Percentiles rank a stretch among this genome's conserved stretches.
Conservation (phyloP, 495 filamentous ascomycete species). For the Hypoxylon lenormandii region DNA sequence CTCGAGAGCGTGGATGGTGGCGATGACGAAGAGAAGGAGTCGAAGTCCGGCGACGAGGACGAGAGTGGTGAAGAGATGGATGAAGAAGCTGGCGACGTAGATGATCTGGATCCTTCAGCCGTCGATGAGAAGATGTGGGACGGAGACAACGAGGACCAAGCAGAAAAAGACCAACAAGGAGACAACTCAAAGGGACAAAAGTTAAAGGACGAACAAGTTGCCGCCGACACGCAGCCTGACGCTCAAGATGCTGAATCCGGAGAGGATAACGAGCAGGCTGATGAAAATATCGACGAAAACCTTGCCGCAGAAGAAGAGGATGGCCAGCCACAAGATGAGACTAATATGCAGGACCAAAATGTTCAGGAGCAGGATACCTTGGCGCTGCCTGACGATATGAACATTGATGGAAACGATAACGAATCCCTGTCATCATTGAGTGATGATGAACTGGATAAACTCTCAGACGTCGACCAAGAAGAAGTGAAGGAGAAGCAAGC, state of each 20-base stretch:
- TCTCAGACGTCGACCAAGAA: conserved; percentile 63
- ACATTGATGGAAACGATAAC: conserved; percentile 71
- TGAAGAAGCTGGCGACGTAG: conserved; percentile 87
- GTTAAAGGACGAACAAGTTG: conserved; percentile 73
- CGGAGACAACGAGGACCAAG: conserved; percentile 76
- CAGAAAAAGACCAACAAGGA: conserved; percentile 85
- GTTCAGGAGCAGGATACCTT: conserved; percentile 71
- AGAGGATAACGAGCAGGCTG: conserved; percentile 63
- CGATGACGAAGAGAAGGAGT: conserved; percentile 65
- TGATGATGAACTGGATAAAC: conserved; percentile 68
- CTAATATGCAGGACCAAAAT: conserved; percentile 73
- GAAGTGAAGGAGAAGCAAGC: conserved; percentile 53
- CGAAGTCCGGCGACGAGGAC: conserved; percentile 65
- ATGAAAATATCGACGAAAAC: conserved; percentile 66
- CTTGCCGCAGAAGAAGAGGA: conserved; percentile 76
- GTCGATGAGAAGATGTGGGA: conserved; percentile 99
- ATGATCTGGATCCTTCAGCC: conserved; percentile 85
- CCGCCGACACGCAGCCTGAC: conserved; percentile 71
- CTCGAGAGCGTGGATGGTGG: conserved; percentile 73
- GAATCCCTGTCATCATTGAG: conserved; percentile 60
- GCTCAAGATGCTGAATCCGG: conserved; percentile 64
- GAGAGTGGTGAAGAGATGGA: conserved; percentile 78
- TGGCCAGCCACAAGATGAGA: conserved; percentile 73
- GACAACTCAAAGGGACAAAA: conserved; percentile 73
- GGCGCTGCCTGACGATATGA: conserved; percentile 77